Percentiles rank a stretch among this genome's conserved stretches.
Evolutionary conservation across 1,284 basidiomycete species (phyloP).

Genomic region (Ganoderma leucocontextum): DNA sequence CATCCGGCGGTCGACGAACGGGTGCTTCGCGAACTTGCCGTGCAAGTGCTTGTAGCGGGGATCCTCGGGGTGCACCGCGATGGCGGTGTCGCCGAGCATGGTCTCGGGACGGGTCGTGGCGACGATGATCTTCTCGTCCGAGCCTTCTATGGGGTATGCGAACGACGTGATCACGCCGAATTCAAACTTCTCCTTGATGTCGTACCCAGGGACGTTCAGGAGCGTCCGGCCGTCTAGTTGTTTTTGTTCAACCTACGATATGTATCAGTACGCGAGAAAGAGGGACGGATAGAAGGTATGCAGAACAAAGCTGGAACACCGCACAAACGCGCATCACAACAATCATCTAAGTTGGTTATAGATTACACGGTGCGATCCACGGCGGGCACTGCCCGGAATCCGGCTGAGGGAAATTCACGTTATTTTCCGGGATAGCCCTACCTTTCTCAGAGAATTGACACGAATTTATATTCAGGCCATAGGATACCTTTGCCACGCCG

Average conservation of each 20-base stretch:
- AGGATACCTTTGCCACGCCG: too few species aligned
- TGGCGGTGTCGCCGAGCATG: constrained; percentile 97
- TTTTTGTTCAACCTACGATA: constrained; percentile 88
- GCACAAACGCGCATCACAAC: too few species aligned
- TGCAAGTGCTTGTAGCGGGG: constrained; percentile 95
- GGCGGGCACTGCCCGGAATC: too few species aligned
- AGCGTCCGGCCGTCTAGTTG: constrained; percentile 90
- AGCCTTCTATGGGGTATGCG: constrained; percentile 90
- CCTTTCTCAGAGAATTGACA: too few species aligned
- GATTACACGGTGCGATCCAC: too few species aligned
- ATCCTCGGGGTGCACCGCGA: constrained; percentile 97
- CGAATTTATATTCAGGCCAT: too few species aligned
- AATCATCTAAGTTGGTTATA: too few species aligned
- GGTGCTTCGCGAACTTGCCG: constrained; percentile 92
- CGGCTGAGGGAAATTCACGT: too few species aligned
- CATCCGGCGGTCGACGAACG: constrained; percentile 88
- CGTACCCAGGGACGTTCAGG: constrained; percentile 94
- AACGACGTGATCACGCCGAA: constrained; percentile 98
- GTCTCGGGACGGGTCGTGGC: constrained; percentile 99
- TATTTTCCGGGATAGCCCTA: too few species aligned
- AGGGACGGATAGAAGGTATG: too few species aligned
- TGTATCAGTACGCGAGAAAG: too few species aligned
- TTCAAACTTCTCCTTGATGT: constrained; percentile 93
- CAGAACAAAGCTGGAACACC: too few species aligned
- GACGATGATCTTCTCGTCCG: constrained; percentile 92